phyloP scores from a whole-genome alignment of 192 early-diverging fungal genomes.

The Coemansia sp. region DNA sequence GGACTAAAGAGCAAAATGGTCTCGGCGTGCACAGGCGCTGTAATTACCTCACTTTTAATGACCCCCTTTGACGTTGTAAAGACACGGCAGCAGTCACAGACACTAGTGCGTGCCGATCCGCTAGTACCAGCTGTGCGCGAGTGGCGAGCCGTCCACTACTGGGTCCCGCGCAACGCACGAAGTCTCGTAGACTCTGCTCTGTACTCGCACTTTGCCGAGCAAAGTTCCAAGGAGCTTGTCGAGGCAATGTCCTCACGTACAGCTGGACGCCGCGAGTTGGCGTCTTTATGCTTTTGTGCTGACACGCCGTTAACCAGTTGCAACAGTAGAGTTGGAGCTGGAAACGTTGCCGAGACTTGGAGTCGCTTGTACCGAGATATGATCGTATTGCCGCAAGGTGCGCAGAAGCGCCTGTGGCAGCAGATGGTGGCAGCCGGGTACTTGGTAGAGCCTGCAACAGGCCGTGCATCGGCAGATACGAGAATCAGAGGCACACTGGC shows the following conservation, averaged over 20 bases:
- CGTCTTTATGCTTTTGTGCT: constrained; percentile 29
- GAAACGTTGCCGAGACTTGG: constrained; percentile 16
- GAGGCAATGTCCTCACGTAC: constrained; percentile 2
- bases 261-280: neutral
- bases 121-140: constrained; percentile 34
- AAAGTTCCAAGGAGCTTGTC: neutral
- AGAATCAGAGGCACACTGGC: constrained; percentile 60
- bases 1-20: constrained; percentile 61
- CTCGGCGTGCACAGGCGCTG: constrained; percentile 82
- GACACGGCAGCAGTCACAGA: constrained; percentile 38
- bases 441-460: neutral
- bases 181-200: constrained; percentile 23
- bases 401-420: constrained; percentile 22
- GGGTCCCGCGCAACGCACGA: constrained; percentile 31
- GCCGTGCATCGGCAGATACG: neutral
- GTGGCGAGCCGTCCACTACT: constrained; percentile 27
- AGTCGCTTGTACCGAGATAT: constrained; percentile 31
- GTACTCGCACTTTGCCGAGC: constrained; percentile 10
- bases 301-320: constrained; percentile 5
- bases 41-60: constrained; percentile 74
- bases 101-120: constrained; percentile 33
- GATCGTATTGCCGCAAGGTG: constrained; percentile 24
- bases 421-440: constrained; percentile 16
- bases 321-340: constrained; percentile 11
- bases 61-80: constrained; percentile 44